These are phyloP conservation scores for Xylariaceae sp. DNA, from an alignment of 2,329 filamentous ascomycete species.

Conservation along the genomic window DNA sequence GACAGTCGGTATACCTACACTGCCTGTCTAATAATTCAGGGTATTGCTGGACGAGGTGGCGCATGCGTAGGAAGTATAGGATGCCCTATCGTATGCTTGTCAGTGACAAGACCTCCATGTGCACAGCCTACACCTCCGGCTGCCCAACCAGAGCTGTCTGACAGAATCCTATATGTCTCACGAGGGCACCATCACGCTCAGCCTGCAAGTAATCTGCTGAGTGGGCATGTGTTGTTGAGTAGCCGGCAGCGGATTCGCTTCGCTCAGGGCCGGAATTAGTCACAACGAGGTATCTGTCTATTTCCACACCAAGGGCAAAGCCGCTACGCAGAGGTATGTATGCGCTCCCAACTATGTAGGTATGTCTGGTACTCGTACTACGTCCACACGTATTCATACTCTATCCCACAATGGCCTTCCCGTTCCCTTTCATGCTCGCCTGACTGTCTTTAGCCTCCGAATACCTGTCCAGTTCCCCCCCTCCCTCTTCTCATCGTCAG, in stretches of 20 bases:
- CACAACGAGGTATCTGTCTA: background rate
- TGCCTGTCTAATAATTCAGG: too few species aligned
- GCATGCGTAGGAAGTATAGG: constrained; percentile 18
- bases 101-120: constrained; percentile 3
- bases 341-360: background rate
- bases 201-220: constrained; percentile 24
- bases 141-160: constrained; percentile 21
- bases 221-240: constrained; percentile 6
- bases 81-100: constrained; percentile 17
- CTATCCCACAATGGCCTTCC: background rate
- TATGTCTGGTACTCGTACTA: too few species aligned
- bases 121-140: constrained; percentile 17
- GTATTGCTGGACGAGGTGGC: constrained; percentile 24
- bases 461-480: background rate
- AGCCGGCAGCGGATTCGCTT: constrained; percentile 9
- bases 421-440: constrained; percentile 8
- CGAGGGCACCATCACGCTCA: constrained; percentile 27
- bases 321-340: constrained; percentile 10
- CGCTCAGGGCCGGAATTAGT: constrained; percentile 1
- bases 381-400: too few species aligned
- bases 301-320: constrained; percentile 11
- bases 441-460: constrained; percentile 5
- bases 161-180: constrained; percentile 19
- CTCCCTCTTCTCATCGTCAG: constrained; percentile 11
- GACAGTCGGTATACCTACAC: constrained; percentile 5